These are phyloP conservation scores for Coelastrella sp. DNA, from an alignment of 139 green algal genomes.

Conservation along the genomic window DNA sequence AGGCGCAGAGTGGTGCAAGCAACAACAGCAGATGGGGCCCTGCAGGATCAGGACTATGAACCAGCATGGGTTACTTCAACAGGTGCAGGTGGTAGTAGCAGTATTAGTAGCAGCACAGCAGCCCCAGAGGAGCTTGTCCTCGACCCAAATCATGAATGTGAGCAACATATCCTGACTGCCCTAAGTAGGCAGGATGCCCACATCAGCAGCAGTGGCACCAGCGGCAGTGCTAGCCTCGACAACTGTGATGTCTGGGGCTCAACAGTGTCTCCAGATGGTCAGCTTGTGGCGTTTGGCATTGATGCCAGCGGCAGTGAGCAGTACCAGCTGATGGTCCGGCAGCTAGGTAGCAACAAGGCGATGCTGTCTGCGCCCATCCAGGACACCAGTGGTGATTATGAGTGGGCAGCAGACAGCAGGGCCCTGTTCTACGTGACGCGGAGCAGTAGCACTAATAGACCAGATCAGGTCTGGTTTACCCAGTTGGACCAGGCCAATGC, in stretches of 20 bases:
- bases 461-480: constrained; percentile 16
- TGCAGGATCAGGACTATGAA: constrained; percentile 1
- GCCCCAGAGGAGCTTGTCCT: constrained; percentile 34
- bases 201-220: constrained; percentile 1
- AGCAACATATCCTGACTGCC: not conserved
- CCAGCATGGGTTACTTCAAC: not conserved
- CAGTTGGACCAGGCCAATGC: not conserved
- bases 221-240: not conserved
- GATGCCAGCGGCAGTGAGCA: constrained; percentile 31
- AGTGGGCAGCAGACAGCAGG: constrained; percentile 30
- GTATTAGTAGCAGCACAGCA: not conserved
- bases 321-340: constrained; percentile 21
- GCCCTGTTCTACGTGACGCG: constrained; percentile 31
- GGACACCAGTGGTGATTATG: constrained; percentile 36
- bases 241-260: constrained; percentile 38
- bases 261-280: constrained; percentile 31
- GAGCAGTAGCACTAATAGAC: constrained; percentile 16
- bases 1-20: constrained; percentile 4
- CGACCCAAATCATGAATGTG: constrained; percentile 24
- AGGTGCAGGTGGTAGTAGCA: not conserved
- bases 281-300: constrained; percentile 29
- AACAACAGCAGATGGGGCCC: constrained; percentile 15
- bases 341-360: not conserved
- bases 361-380: constrained; percentile 2
- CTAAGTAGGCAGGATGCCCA: not conserved